Conservation (phyloP, 2,329 filamentous ascomycete species). For the Emericellopsis cladophorae region DNA sequence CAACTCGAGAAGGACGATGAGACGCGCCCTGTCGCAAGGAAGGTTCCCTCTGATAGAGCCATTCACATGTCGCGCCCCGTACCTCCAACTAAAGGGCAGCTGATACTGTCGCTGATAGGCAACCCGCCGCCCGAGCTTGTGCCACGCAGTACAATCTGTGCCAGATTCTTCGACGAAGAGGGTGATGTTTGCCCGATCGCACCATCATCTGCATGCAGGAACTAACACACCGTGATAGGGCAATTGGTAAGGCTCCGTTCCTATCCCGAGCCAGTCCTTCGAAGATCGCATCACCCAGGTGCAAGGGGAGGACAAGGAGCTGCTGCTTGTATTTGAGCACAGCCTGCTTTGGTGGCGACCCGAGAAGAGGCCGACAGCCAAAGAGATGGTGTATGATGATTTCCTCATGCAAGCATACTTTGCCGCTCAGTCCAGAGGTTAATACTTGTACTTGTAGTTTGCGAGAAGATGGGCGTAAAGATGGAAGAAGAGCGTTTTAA, state of each 20-base stretch:
- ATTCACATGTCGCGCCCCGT: conserved; percentile 14
- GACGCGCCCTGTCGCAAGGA: conserved; percentile 7
- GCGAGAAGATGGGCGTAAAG: no score
- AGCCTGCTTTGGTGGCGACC: conserved; percentile 12
- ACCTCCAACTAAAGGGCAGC: conserved; percentile 9
- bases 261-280: conserved; percentile 12
- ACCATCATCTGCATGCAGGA: not conserved
- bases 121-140: conserved; percentile 19
- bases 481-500: no score
- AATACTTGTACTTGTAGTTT: no score
- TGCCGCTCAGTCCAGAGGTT: not conserved
- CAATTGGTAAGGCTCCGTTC: conserved; percentile 12
- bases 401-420: conserved; percentile 5
- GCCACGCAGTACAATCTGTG: conserved; percentile 10
- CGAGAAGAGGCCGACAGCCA: conserved; percentile 10
- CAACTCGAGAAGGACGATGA: conserved; percentile 1
- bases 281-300: conserved; percentile 9
- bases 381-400: conserved; percentile 10
- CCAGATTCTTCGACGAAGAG: conserved; percentile 9
- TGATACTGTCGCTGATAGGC: conserved; percentile 20
- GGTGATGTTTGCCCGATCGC: conserved; percentile 4
- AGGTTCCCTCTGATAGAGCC: conserved; percentile 12
- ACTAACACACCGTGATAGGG: conserved; percentile 7
- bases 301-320: conserved; percentile 10
- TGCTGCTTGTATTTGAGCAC: conserved; percentile 8